Conservation (phyloP, 345 rosid species). For the Noccaea caerulescens region DNA sequence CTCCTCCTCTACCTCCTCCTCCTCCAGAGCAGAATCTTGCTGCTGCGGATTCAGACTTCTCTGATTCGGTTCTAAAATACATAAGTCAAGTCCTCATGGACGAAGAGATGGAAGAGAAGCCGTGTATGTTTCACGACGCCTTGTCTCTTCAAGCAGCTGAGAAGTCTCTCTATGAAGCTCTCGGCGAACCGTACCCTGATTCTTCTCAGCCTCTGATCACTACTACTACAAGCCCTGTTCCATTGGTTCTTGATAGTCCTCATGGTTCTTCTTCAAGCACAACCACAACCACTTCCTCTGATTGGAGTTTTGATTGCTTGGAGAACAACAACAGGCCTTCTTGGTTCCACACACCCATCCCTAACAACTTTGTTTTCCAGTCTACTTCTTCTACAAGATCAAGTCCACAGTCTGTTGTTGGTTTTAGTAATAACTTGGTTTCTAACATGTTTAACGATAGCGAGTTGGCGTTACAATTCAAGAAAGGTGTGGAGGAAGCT, state of each 20-base stretch:
- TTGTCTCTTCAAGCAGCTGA: constrained; percentile 78
- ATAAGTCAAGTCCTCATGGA: constrained; percentile 79
- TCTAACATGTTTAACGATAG: constrained; percentile 45
- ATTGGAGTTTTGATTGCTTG: constrained; percentile 53
- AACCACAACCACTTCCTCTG: constrained; percentile 44
- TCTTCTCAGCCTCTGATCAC: constrained; percentile 33
- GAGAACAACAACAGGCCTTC: constrained; percentile 43
- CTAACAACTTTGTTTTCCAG: constrained; percentile 52
- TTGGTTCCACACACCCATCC: constrained; percentile 42
- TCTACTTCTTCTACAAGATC: constrained; percentile 41
- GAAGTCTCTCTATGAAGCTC: constrained; percentile 68
- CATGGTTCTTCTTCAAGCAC: constrained; percentile 46
- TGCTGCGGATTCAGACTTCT: constrained; percentile 53
- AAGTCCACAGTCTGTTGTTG: constrained; percentile 23
- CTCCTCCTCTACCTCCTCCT: constrained; percentile 22
- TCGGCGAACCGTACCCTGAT: constrained; percentile 61
- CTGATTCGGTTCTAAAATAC: constrained; percentile 62
- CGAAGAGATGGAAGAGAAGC: constrained; percentile 65
- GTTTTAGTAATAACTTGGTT: constrained; percentile 47
- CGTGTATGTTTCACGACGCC: constrained; percentile 63
- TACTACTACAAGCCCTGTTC: constrained; percentile 43
- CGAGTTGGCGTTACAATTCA: constrained; percentile 56
- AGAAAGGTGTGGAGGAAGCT: constrained; percentile 79
- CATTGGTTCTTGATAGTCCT: constrained; percentile 33
- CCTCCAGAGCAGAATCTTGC: constrained; percentile 41